Base-by-base conservation (phyloP, 805 yeast genomes). In the Torulaspora quercuum region DNA sequence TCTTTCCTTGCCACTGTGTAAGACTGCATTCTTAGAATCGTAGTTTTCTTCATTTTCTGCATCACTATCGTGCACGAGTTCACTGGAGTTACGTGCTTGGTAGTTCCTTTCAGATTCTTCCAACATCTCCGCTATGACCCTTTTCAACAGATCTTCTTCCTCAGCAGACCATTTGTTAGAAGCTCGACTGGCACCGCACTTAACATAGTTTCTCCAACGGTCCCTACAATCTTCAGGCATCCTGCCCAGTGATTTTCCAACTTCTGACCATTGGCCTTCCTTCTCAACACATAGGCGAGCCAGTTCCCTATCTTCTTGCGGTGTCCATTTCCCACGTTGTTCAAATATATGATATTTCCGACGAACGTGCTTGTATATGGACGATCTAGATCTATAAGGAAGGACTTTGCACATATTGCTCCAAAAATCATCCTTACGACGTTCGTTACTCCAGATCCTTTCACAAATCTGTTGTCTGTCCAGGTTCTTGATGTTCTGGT, bases 151-250 rank as follows among this genome's bases (percentile, higher is more conserved):
- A 12, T 65, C 69, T 57, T 89, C 97, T 53, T 86, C 95, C 22
- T 73, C 77, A 1, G 60, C 55, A 0, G 81, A 67, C 97, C 97
- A 89, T 56, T 82, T 85, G 58, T 84, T 83, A 33, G 75, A 72
- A 6, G 79, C 76, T 46, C 97, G 70, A 37, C 75, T 75, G 11
- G 69, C 69, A 15, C 97, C 97, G 66, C 97, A 90, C 60, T 89
- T 89, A 45, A 89, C 83, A 57, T 89, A 90, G 58, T 90, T 90
- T 61, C 97, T 72, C 95, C 95, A 90, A 50, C 97, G 72, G 59
- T 90, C 97, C 50, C 97, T 73, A 61, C 97, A 89, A 63, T 90
- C 97, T 55, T 90, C 97, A 0, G 97, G 97, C 97, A 90, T 90
- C 52, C 97, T 70, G 9, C 84, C 86, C 76, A 90, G 69, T 6